These are phyloP conservation scores for Monoraphidium neglectum DNA, from an alignment of 139 green algal genomes.

Conservation along the genomic window DNA sequence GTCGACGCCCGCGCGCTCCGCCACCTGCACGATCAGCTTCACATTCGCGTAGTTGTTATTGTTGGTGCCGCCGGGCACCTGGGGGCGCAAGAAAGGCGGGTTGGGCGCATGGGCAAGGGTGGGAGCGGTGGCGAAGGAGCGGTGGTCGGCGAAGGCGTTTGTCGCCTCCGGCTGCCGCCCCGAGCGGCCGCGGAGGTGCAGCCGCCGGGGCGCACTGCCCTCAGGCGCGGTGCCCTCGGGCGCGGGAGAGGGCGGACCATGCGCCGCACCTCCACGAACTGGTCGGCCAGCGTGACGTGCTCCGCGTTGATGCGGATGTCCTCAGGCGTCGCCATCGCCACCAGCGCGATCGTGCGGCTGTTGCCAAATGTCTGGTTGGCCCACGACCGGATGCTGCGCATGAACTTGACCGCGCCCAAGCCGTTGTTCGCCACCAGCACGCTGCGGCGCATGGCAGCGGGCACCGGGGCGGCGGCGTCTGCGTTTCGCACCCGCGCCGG, in stretches of 20 bases:
- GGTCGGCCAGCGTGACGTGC: slow-evolving; percentile 95
- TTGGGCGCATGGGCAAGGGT: too few species aligned
- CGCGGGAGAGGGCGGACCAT: too few species aligned
- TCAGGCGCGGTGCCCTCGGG: too few species aligned
- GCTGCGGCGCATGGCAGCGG: too few species aligned
- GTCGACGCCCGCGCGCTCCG: slow-evolving; percentile 84
- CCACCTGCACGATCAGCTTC: slow-evolving; percentile 86
- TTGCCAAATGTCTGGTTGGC: slow-evolving; percentile 77
- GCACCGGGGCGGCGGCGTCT: too few species aligned
- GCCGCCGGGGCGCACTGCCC: too few species aligned
- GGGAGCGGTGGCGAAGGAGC: too few species aligned
- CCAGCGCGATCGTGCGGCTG: slow-evolving; percentile 73
- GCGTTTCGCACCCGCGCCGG: too few species aligned
- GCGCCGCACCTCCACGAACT: slow-evolving; percentile 99
- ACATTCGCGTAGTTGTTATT: slow-evolving; percentile 99
- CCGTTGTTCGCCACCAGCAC: slow-evolving; percentile 97
- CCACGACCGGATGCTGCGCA: slow-evolving; percentile 86
- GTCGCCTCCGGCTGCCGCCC: too few species aligned
- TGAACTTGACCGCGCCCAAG: slow-evolving; percentile 97
- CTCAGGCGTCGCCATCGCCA: slow-evolving; percentile 96
- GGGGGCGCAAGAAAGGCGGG: too few species aligned
- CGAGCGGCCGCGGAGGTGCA: too few species aligned
- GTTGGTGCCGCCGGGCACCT: slow-evolving; percentile 94
- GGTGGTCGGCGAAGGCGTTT: too few species aligned
- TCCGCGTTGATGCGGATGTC: slow-evolving; percentile 96